Percentiles rank a stretch among this genome's conserved stretches.
Conservation (phyloP, 1,284 basidiomycete species). For the Ustilago hordei region DNA sequence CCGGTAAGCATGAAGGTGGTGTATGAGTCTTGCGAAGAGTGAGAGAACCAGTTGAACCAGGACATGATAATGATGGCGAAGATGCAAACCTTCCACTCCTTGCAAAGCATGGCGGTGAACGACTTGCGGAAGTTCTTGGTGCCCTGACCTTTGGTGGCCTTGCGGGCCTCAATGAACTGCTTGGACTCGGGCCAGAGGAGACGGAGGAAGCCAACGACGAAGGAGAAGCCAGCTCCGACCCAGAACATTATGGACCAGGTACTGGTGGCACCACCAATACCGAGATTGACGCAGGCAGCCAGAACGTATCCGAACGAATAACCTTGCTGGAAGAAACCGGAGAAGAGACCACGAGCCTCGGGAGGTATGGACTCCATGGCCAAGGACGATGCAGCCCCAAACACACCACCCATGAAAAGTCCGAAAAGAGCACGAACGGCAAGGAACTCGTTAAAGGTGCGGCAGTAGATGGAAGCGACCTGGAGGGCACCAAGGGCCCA, state of each 20-base stretch:
- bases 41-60: constrained; percentile 50
- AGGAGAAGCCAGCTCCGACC: constrained; percentile 52
- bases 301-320: constrained; percentile 57
- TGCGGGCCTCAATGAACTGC: constrained; percentile 54
- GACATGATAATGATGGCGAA: constrained; percentile 39
- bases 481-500: constrained; percentile 49
- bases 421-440: constrained; percentile 59
- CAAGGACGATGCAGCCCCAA: constrained; percentile 37
- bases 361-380: constrained; percentile 51
- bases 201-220: constrained; percentile 45
- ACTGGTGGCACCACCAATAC: constrained; percentile 38
- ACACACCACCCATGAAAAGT: constrained; percentile 54
- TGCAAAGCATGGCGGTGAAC: constrained; percentile 30
- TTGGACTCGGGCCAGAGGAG: constrained; percentile 56
- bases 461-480: constrained; percentile 47
- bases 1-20: constrained; percentile 55
- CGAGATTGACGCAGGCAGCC: constrained; percentile 55
- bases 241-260: constrained; percentile 58
- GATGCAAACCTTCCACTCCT: constrained; percentile 43
- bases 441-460: constrained; percentile 48
- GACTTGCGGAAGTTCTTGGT: constrained; percentile 44
- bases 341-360: constrained; percentile 53
- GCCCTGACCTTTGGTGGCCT: constrained; percentile 32
- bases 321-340: constrained; percentile 58
- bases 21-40: constrained; percentile 45